Percentiles rank a stretch among this genome's conserved stretches.
Evolutionary conservation across 139 green algal species (phyloP).

Genomic region (Klebsormidium nitens): DNA sequence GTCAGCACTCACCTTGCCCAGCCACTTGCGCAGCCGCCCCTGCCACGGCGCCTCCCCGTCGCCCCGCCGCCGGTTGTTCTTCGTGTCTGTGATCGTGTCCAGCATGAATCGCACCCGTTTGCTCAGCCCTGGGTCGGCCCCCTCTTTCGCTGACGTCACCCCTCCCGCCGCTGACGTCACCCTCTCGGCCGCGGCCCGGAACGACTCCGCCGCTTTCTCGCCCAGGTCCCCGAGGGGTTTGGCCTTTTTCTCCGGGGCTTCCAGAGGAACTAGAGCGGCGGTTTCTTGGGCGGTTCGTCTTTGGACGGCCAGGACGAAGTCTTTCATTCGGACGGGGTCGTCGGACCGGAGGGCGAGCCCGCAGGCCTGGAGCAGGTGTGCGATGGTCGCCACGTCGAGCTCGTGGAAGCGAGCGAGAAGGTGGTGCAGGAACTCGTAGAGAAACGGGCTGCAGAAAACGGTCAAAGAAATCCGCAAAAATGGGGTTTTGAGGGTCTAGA

Average conservation of each 20-base stretch:
- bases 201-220: too few relatives aligned
- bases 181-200: too few relatives aligned
- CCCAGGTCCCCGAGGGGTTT: too few relatives aligned
- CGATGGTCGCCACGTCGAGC: constrained; percentile 32
- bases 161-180: too few relatives aligned
- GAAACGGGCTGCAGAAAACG: constrained; percentile 2
- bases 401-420: constrained; percentile 23
- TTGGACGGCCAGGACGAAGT: constrained; percentile 41
- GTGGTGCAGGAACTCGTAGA: constrained; percentile 12
- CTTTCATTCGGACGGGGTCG: constrained; percentile 42
- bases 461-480: too few relatives aligned
- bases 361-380: constrained; percentile 36
- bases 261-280: background rate
- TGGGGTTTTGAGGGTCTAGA: too few relatives aligned
- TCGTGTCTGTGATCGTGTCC: constrained; percentile 44
- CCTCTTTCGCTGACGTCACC: too few relatives aligned
- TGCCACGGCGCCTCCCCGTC: background rate
- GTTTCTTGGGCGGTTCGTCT: constrained; percentile 3
- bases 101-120: constrained; percentile 44
- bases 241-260: background rate
- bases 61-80: constrained; percentile 37
- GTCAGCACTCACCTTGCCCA: constrained; percentile 25
- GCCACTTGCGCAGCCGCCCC: constrained; percentile 37
- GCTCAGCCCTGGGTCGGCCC: background rate
- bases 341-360: constrained; percentile 20